These are phyloP conservation scores for Aspergillus panamensis DNA, from an alignment of 495 filamentous ascomycete genomes.

Conservation along the genomic window DNA sequence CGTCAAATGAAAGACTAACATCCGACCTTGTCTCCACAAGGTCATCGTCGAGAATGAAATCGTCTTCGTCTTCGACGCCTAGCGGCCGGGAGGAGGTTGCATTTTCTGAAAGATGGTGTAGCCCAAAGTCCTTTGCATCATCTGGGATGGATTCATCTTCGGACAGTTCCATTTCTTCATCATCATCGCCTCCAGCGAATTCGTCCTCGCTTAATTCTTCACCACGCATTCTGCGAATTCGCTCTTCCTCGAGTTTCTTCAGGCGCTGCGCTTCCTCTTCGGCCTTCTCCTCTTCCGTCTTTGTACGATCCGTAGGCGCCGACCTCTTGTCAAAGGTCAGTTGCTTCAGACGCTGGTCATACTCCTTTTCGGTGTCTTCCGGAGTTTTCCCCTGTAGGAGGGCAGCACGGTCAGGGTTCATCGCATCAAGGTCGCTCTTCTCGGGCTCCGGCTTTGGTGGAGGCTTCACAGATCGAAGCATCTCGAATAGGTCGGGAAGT, in stretches of 20 bases:
- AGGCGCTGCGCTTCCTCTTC: conserved; percentile 70
- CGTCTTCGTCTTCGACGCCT: conserved; percentile 82
- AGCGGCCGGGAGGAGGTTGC: conserved; percentile 34
- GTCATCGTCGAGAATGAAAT: conserved; percentile 86
- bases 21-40: conserved; percentile 60
- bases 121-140: conserved; percentile 56
- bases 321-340: conserved; percentile 79
- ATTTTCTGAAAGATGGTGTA: conserved; percentile 34
- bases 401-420: conserved; percentile 58
- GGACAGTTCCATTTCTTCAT: conserved; percentile 33
- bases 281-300: conserved; percentile 84
- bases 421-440: conserved; percentile 43
- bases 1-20: conserved; percentile 49
- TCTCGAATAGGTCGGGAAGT: conserved; percentile 71
- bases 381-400: conserved; percentile 60
- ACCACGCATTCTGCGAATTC: conserved; percentile 50
- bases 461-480: conserved; percentile 54
- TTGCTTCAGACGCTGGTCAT: conserved; percentile 77
- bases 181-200: conserved; percentile 42
- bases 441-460: conserved; percentile 40
- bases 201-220: conserved; percentile 42
- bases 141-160: conserved; percentile 44
- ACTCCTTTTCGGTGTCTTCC: conserved; percentile 67
- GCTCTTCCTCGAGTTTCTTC: conserved; percentile 74
- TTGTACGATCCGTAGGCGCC: conserved; percentile 78